Percentiles rank a stretch among this genome's conserved stretches.
Evolutionary conservation across 257 asterid genomes (phyloP).

Genomic region (Oldenlandia corymbosa): DNA sequence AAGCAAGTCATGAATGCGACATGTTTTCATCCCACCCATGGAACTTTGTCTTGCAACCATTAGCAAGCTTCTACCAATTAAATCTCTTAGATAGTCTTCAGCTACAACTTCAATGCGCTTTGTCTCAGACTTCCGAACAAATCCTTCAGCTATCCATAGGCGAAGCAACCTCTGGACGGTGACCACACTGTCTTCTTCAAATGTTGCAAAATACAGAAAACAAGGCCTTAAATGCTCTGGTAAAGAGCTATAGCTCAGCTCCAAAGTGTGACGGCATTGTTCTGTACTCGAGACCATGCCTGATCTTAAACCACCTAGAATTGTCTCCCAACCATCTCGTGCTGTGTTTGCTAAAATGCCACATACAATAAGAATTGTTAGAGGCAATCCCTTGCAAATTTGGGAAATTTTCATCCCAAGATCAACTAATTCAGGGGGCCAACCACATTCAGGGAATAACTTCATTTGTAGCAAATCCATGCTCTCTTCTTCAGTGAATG

Average conservation of each 20-base stretch:
- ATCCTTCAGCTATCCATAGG: slow-evolving; percentile 12
- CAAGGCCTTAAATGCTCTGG: neutral
- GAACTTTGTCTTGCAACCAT: neutral
- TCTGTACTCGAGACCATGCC: too few relatives aligned
- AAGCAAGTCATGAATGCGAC: neutral
- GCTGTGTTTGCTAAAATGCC: neutral
- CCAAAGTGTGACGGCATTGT: neutral
- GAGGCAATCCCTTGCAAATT: too few relatives aligned
- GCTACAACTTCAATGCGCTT: neutral
- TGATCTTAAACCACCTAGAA: neutral
- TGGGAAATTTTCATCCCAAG: too few relatives aligned
- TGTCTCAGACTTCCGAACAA: neutral
- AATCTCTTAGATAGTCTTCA: neutral
- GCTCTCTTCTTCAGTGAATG: neutral
- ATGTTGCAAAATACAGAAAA: slow-evolving; percentile 4
- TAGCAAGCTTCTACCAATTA: neutral
- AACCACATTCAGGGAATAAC: too few relatives aligned
- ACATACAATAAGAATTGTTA: neutral
- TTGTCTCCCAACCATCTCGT: neutral
- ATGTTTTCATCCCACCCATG: slow-evolving; percentile 1
- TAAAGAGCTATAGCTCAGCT: slow-evolving; percentile 5
- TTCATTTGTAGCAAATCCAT: neutral
- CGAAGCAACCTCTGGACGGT: neutral
- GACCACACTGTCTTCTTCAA: neutral
- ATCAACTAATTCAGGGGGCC: too few relatives aligned